Conservation (phyloP, 2,329 filamentous ascomycete species). For the Clonostachys solani region DNA sequence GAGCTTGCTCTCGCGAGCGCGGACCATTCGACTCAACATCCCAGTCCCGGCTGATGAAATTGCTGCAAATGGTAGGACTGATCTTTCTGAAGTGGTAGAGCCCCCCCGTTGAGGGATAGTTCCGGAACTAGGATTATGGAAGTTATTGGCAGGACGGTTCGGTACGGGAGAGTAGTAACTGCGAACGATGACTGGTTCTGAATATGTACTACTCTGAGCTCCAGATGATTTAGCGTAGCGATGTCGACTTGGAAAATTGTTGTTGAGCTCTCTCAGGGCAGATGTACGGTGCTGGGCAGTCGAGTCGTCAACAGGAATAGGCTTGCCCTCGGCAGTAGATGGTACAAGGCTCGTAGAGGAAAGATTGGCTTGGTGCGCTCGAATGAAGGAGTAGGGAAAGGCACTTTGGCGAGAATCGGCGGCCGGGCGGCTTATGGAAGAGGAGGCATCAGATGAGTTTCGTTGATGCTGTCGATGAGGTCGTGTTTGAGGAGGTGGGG, state of each 20-base stretch:
- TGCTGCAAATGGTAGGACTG: slow-evolving; percentile 24
- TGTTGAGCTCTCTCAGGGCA: slow-evolving; percentile 55
- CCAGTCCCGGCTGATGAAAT: slow-evolving; percentile 27
- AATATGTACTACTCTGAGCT: slow-evolving; percentile 54
- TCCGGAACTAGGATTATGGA: slow-evolving; percentile 16
- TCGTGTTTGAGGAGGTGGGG: not conserved
- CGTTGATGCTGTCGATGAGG: slow-evolving; percentile 13
- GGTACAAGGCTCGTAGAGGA: slow-evolving; percentile 49
- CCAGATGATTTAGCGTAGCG: slow-evolving; percentile 53
- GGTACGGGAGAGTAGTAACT: slow-evolving; percentile 51
- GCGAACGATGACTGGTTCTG: slow-evolving; percentile 61
- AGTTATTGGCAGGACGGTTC: slow-evolving; percentile 20
- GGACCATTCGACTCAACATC: slow-evolving; percentile 36
- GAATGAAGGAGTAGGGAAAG: slow-evolving; percentile 43
- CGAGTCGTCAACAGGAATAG: slow-evolving; percentile 51
- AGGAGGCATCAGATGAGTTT: slow-evolving; percentile 11
- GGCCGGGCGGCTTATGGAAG: slow-evolving; percentile 12
- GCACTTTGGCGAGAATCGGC: slow-evolving; percentile 25
- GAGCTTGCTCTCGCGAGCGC: slow-evolving; percentile 19
- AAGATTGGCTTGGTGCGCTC: slow-evolving; percentile 40
- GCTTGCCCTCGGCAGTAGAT: slow-evolving; percentile 50
- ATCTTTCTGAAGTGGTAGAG: slow-evolving; percentile 18
- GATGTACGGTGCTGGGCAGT: slow-evolving; percentile 54
- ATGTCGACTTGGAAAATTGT: slow-evolving; percentile 51
- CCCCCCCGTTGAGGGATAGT: slow-evolving; percentile 16